Evolutionary conservation across 2,329 filamentous ascomycete genomes (phyloP), one percentile per base, ranked within the genome.

Genomic region (Exophiala dermatitidis): DNA sequence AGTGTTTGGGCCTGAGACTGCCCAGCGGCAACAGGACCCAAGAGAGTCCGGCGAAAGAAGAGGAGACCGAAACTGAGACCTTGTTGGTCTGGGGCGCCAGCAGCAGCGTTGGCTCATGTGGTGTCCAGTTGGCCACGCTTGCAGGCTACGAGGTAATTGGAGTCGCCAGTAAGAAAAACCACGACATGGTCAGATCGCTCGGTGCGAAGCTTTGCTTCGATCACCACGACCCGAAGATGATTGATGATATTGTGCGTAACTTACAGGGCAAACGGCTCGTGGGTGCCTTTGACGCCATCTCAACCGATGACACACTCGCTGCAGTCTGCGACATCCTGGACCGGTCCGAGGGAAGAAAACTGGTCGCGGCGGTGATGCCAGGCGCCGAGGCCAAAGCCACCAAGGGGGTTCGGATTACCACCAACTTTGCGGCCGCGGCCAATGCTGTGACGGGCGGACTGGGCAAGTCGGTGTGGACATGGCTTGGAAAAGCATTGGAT

Each of bases 391-490:
- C 33, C 5, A 40, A 49, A 36, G 43, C 47, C 1, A 48, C 40
- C 1, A 48, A 46, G 30, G 53, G 45, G 8, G 56, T 59, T 26
- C 51, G 48, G 26, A 46, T 54, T 3, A 37, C 26, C 0, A 48
- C 41, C 28, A 53, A 51, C 19, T 73, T 86, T 56, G 80, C 78
- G 63, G 65, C 66, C 55, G 80, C 78, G 63, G 65, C 66, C 47
- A 61, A 68, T 19, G 64, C 67, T 28, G 62, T 68, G 37, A 46
- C 67, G n/a, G 54, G 65, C 7, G 74, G 73, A 42, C 79, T 88
- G n/a, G 84, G 84, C 5, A 88, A 88, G 75, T 85, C 67, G 1
- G 67, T 63, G 50, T 58, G 62, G 37, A 62, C 65, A 31, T 69
- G 62, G 38, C 33, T 70, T 2, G 63, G 64, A 2, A 40, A 48